Evolutionary conservation across 495 filamentous ascomycete species (phyloP), one percentile per base, ranked within the genome.

Genomic region (Lepraria neglecta): DNA sequence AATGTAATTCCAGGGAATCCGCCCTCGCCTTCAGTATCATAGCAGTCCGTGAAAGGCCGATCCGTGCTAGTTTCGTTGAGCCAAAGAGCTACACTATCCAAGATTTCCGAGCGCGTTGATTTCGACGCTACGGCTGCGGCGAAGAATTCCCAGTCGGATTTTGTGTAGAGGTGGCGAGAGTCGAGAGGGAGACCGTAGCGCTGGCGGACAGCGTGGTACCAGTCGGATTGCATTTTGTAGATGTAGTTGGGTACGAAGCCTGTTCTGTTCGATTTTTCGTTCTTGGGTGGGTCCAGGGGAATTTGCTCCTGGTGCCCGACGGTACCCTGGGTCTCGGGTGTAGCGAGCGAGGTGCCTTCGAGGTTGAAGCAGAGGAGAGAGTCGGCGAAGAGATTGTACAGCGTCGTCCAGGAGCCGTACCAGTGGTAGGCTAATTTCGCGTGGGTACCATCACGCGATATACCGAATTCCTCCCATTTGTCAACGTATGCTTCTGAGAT

Each of bases 91-190:
- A 95, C 83, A 38, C 82, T 82, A n/a, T 85, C 78, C 42, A 96
- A 75, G 61, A 96, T 90, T 73, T 89, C 82, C 15, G 79, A 74
- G 43, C 88, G 82, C 9, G 87, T 85, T 56, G 77, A 69, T 64
- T 82, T 77, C 48, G 80, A 81, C 15, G 89, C 81, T 10, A 96
- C 84, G 3, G 92, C 88, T 59, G 91, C 90, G 2, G 86, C 85
- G 69, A 92, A 96, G 73, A 96, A 89, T 68, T 95, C 87, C 91
- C 91, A 96, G 73, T 96, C 91, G 40, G 84, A 87, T 74, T 97
- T 97, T 24, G 92, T 91, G 70, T 91, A 95, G 6, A 88, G 70
- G 70, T 95, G 89, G n/a, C 92, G 80, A 63, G 83, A 88, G 72
- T 97, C 92, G 9, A 97, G 80, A 2, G 91, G 90, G 10, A 96